Percentiles rank a stretch among this genome's conserved stretches.
Conservation (phyloP, 2,329 filamentous ascomycete species). For the Cordyceps sp. region DNA sequence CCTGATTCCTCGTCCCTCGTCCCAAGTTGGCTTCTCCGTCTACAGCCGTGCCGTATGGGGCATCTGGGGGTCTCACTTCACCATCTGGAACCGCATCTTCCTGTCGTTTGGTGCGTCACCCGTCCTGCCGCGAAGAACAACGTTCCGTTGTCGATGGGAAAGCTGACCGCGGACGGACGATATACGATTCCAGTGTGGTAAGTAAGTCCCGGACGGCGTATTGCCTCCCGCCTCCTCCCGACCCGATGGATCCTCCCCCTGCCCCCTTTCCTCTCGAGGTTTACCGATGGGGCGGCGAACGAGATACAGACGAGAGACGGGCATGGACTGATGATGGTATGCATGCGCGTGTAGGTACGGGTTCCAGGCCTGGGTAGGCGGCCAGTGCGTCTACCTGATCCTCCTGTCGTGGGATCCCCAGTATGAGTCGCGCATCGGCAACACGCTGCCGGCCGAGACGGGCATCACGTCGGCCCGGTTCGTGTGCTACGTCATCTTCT, state of each 20-base stretch:
- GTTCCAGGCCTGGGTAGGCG: slow-evolving; percentile 29
- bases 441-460: slow-evolving; percentile 20
- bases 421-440: slow-evolving; percentile 23
- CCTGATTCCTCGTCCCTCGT: not conserved
- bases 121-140: no score
- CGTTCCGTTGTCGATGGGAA: no score
- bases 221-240: not conserved
- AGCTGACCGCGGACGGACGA: no score
- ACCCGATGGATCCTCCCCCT: no score
- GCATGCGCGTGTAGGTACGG: slow-evolving; percentile 16
- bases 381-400: slow-evolving; percentile 26
- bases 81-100: slow-evolving; percentile 24
- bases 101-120: slow-evolving; percentile 22
- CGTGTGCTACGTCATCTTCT: slow-evolving; percentile 26
- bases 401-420: slow-evolving; percentile 26
- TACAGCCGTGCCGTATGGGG: slow-evolving; percentile 21
- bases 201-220: not conserved
- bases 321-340: no score
- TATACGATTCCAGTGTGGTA: slow-evolving; percentile 8
- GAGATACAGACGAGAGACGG: no score
- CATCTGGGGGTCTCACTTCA: slow-evolving; percentile 24
- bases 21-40: slow-evolving; percentile 19
- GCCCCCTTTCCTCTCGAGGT: no score
- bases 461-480: slow-evolving; percentile 27
- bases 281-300: no score